These are phyloP conservation scores for Pseudonitzschia delicatissima DNA, from an alignment of 108 stramenopile genomes.

Conservation along the genomic window DNA sequence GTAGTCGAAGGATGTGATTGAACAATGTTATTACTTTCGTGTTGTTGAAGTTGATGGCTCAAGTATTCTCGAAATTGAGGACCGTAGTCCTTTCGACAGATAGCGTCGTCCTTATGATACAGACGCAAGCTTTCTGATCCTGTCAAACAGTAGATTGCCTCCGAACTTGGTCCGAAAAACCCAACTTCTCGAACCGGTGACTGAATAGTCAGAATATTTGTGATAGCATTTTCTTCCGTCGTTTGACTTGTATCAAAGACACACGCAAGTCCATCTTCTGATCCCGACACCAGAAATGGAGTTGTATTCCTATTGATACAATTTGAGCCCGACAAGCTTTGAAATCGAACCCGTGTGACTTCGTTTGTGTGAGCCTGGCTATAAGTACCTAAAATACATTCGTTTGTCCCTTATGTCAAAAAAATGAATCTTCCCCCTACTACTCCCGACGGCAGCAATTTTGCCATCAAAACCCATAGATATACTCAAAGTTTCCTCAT, in stretches of 20 bases:
- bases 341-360: slow-evolving; percentile 70
- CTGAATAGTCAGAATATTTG: slow-evolving; percentile 62
- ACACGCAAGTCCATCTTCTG: slow-evolving; percentile 77
- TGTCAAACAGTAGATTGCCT: slow-evolving; percentile 73
- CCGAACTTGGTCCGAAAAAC: slow-evolving; percentile 70
- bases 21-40: background rate
- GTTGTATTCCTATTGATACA: slow-evolving; percentile 22
- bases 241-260: slow-evolving; percentile 78
- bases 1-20: background rate
- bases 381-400: slow-evolving; percentile 62
- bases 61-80: slow-evolving; percentile 26
- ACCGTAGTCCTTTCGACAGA: slow-evolving; percentile 46
- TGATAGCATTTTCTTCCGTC: slow-evolving; percentile 71
- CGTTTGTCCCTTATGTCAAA: slow-evolving; percentile 52
- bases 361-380: slow-evolving; percentile 82
- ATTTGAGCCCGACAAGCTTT: slow-evolving; percentile 17
- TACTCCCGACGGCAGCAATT: slow-evolving; percentile 74
- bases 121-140: slow-evolving; percentile 73
- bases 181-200: slow-evolving; percentile 65
- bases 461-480: slow-evolving; percentile 76
- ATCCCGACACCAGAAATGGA: slow-evolving; percentile 56
- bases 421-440: slow-evolving; percentile 68
- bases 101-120: slow-evolving; percentile 45
- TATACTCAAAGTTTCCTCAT: slow-evolving; percentile 60
- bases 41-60: slow-evolving; percentile 2